Evolutionary conservation across 306 rosid genomes (phyloP), one percentile per base, ranked within the genome.

Genomic region (Fagus sylvatica): DNA sequence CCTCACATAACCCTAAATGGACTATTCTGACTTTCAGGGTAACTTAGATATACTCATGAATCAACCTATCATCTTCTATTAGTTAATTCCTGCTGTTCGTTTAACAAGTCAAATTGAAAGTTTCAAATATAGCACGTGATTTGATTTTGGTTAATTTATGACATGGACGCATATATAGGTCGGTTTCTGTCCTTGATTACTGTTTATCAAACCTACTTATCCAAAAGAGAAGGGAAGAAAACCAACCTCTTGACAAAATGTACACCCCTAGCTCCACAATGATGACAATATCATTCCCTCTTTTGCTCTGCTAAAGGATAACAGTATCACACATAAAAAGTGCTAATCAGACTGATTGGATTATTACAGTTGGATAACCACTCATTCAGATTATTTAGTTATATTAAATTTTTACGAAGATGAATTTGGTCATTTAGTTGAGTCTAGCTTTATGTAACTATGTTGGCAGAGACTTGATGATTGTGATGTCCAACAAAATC

Each of bases 271-370:
- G 28, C 19, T 6, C 51, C 51, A 5, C 43, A 5, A 15, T 33
- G 43, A 62, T 62, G 41, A 62, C 69, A 36, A 62, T 2, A 6
- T 15, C 43, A 62, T 36, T 16, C 22, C 37, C 10, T 15, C 28
- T 65, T 37, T 7, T 65, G 51, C 22, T 30, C 12, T 46, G 10
- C 57, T 70, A 43, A 3, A 39, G 3, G 13, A 33, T 2, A 16
- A 17, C 53, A n/a, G 30, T 10, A 46, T 39, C 49, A 8, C 9
- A 67, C 71, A 46, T 46, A 76, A 39, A 36, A 49, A 48, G 37
- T 76, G 22, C 72, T 82, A 34, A 77, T 65, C 78, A 85, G 76
- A 75, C 34, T 81, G 81, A 88, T 77, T 85, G 82, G 70, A 78
- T 74, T 48, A 48, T 71, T 55, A 81, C 75, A 74, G 57, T 65